These are phyloP conservation scores for Eucalyptus regnans DNA, from an alignment of 345 rosid genomes.

Conservation along the genomic window DNA sequence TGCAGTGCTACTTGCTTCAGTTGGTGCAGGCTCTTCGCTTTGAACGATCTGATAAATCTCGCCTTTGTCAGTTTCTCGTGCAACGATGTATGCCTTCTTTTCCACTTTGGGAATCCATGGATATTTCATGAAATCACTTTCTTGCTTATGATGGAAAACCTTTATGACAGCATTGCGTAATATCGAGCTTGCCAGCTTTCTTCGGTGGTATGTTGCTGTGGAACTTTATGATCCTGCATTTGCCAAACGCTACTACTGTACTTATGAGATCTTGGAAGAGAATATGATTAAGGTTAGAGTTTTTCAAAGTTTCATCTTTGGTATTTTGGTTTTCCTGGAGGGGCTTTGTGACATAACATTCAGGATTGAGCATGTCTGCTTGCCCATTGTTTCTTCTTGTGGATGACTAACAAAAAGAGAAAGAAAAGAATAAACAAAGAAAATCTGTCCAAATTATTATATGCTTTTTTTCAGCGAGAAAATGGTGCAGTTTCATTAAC, in stretches of 20 bases:
- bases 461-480: neutral
- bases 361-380: neutral
- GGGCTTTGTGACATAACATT: neutral
- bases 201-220: constrained; percentile 94
- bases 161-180: constrained; percentile 65
- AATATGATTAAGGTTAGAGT: constrained; percentile 60
- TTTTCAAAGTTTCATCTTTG: neutral
- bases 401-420: neutral
- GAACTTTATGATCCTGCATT: constrained; percentile 84
- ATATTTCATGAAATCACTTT: neutral
- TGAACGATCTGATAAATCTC: constrained; percentile 92
- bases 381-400: neutral
- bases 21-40: constrained; percentile 98
- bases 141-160: constrained; percentile 7
- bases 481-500: neutral
- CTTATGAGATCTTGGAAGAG: constrained; percentile 71
- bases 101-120: neutral
- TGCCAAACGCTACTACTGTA: constrained; percentile 69
- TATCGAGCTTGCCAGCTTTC: constrained; percentile 89
- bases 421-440: neutral
- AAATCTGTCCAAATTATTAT: neutral
- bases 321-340: neutral
- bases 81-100: constrained; percentile 53
- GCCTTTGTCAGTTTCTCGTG: constrained; percentile 89
- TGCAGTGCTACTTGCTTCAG: constrained; percentile 96